Evolutionary conservation across 371 early-diverging fungal species (phyloP), one percentile per base, ranked within the genome.

Genomic region (Circinella minor): DNA sequence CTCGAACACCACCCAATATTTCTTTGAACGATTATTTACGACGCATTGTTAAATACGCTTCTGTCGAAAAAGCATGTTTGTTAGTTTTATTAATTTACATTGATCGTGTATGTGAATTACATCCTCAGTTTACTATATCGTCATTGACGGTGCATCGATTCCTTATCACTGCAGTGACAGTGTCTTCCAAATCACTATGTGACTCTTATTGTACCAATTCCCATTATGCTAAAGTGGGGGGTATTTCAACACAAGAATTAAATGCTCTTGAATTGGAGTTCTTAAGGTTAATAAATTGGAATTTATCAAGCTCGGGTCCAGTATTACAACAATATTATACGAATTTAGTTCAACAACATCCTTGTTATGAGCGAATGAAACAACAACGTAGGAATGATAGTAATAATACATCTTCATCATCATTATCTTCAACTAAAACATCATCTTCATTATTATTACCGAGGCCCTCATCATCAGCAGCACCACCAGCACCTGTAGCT

Each of bases 231-330:
- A 93, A 91, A 74, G 97, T 99, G 18, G 99, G 99, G 17, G 99
- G 99, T 10, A 85, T 99, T 36, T 89, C 94, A 20, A 89, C 93
- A 27, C 91, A 93, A 70, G 99, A 99, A 79, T 83, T 99, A 38
- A 98, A 98, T 77, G 83, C 94, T n/a, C 80, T 99, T 34, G 99
- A 99, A 75, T 80, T 99, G 64, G 98, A 97, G 75, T 91, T 99
- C 72, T 75, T 96, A 67, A 83, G 84, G 10, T 76, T 95, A 71
- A 92, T 97, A 61, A 92, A 95, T 63, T 99, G 99, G 99, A 88
- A 92, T 38, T 79, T 99, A 15, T 81, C 93, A 14, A 88, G 90
- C 55, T 84, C 91, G 20, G 92, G 90, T 0, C 88, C 88, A 0
- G 82, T 89, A 37, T 80, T 99, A 67, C 95, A 95, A 73, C 92